These are phyloP conservation scores for Hyaloscypha hepaticicola DNA, from an alignment of 495 filamentous ascomycete species.

Conservation along the genomic window DNA sequence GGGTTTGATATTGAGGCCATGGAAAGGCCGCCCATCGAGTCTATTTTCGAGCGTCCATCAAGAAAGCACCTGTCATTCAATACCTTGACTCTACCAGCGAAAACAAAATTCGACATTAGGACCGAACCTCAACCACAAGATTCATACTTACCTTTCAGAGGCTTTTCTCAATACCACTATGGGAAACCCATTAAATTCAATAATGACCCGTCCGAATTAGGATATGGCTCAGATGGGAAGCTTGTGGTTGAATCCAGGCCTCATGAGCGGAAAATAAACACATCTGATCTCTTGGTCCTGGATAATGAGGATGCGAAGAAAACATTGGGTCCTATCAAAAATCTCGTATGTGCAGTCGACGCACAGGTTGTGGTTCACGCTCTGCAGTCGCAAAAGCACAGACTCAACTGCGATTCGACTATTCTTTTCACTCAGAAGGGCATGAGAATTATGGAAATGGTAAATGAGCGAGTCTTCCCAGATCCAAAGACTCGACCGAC, in stretches of 20 bases:
- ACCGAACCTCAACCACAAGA: background rate
- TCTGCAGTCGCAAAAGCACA: slow-evolving; percentile 55
- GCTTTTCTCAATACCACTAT: background rate
- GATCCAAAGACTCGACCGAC: slow-evolving; percentile 57
- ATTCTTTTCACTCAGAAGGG: slow-evolving; percentile 81
- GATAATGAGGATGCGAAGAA: no score
- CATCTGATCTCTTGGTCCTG: background rate
- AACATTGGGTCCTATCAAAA: slow-evolving; percentile 47
- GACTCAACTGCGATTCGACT: slow-evolving; percentile 61
- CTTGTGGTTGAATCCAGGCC: no score
- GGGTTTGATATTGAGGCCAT: background rate
- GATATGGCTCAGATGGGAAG: no score
- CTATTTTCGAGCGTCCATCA: background rate
- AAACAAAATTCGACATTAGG: background rate
- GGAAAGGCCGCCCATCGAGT: background rate
- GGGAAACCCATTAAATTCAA: background rate
- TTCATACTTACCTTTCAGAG: background rate
- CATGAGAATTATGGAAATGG: slow-evolving; percentile 64
- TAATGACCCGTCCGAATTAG: background rate
- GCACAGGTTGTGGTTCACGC: slow-evolving; percentile 58
- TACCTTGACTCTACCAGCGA: background rate
- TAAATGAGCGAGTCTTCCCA: slow-evolving; percentile 67
- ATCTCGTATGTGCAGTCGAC: slow-evolving; percentile 73
- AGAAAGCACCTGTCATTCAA: background rate
- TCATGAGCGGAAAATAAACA: background rate